Base-by-base conservation (phyloP, 305 asterid species). In the Salvia sclarea region DNA sequence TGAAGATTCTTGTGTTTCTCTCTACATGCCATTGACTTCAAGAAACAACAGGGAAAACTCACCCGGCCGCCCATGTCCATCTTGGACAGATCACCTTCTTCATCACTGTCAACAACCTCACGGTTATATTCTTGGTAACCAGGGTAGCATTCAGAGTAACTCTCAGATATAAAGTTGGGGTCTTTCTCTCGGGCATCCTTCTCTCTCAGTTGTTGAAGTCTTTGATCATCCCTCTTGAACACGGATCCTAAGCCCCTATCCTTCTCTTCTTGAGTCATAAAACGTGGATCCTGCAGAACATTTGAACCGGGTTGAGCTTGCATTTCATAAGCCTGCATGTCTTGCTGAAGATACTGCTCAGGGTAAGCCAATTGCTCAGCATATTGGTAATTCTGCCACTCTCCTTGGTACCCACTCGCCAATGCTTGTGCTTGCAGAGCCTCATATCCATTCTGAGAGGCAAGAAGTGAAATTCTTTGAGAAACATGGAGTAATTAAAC, bases 31-130 rank as follows among this genome's bases (percentile, higher is more conserved):
- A 22, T 57, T 61, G 28, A 47, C 30, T 65, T 43, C 4, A 18
- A 17, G 60, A 22, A 69, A 37, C n/a, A 64, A 28, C 6, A 52
- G 45, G 56, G 49, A 60, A 66, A 44, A 74, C 96, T 93, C 72
- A 93, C 98, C 56, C 95, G 88, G 65, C 96, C 97, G 40, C 97
- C 98, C 97, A 93, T 93, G 66, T 93, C 98, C 98, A 93, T 93
- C 78, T 93, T 93, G 61, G 98, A 80, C 77, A 93, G 77, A 82
- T 93, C 98, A 78, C 77, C 96, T 79, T 93, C 98, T 41, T 89
- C 96, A 20, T 93, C 98, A 64, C 98, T 93, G 71, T 91, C 97
- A 5, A 88, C 96, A 73, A 93, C 54, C 85, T 89, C 98, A 33
- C 96, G 96, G 62, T 93, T 93, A 73, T 88, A 93, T 66, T 93